Evolutionary conservation across 1,284 basidiomycete species (phyloP).

Genomic region (Naganishia albida): DNA sequence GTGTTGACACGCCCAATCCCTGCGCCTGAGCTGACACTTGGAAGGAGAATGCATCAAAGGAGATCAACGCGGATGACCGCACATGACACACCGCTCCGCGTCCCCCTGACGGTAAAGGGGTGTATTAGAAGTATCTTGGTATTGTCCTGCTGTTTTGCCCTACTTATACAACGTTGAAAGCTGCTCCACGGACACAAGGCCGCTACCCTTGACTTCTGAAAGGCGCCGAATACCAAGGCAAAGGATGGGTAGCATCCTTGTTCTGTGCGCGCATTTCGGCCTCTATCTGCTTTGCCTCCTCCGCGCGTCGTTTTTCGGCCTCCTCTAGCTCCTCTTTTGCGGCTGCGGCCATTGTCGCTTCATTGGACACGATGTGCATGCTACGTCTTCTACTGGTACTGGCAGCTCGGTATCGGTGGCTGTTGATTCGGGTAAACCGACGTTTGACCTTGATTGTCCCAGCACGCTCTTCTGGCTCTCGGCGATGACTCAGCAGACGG

Average conservation of each 20-base stretch:
- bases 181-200: background rate
- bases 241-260: conserved; percentile 7
- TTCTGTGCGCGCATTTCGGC: conserved; percentile 20
- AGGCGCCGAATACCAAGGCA: conserved; percentile 20
- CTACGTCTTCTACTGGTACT: conserved; percentile 11
- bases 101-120: too few relatives aligned
- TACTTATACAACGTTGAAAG: too few relatives aligned
- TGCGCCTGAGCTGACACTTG: too few relatives aligned
- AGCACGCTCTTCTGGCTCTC: background rate
- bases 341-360: conserved; percentile 23
- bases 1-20: too few relatives aligned
- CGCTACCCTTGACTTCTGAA: conserved; percentile 13
- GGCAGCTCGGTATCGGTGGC: conserved; percentile 19
- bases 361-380: conserved; percentile 19
- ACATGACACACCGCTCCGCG: too few relatives aligned
- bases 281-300: conserved; percentile 12
- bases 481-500: conserved; percentile 11
- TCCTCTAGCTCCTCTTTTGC: conserved; percentile 21
- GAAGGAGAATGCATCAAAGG: too few relatives aligned
- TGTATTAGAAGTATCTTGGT: too few relatives aligned
- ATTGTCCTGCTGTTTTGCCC: too few relatives aligned
- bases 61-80: too few relatives aligned
- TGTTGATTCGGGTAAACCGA: conserved; percentile 20
- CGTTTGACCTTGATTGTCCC: background rate
- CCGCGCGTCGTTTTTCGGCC: conserved; percentile 1